Percentiles rank a stretch among this genome's conserved stretches.
phyloP scores from a whole-genome alignment of 768 basidiomycete genomes.

The Cantharellus anzutake region DNA sequence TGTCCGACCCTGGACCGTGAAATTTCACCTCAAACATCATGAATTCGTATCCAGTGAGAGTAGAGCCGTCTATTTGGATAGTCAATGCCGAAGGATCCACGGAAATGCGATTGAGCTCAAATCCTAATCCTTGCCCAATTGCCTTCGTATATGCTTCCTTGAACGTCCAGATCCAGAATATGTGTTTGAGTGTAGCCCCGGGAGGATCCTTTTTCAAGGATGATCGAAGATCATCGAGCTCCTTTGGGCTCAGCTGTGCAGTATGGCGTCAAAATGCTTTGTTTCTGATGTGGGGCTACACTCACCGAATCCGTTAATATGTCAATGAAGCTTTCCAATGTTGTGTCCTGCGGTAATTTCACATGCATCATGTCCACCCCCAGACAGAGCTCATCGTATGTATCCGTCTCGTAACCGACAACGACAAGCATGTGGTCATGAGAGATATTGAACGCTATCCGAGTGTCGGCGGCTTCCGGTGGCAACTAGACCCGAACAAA shows the following conservation, averaged over 20 bases:
- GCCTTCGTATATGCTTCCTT: constrained; percentile 90
- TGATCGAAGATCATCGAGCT: constrained; percentile 14
- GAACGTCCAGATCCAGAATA: constrained; percentile 77
- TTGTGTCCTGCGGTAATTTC: constrained; percentile 36
- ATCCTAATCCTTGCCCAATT: constrained; percentile 63
- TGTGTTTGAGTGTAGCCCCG: constrained; percentile 16
- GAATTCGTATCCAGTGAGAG: background rate
- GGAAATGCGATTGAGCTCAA: constrained; percentile 42
- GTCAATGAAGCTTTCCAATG: constrained; percentile 40
- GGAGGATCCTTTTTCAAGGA: constrained; percentile 15
- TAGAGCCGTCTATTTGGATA: background rate
- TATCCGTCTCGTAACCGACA: constrained; percentile 26
- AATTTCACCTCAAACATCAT: background rate
- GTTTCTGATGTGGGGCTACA: background rate
- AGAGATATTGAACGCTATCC: constrained; percentile 61
- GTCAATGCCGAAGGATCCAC: background rate
- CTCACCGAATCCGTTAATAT: constrained; percentile 47
- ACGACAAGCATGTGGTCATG: constrained; percentile 61
- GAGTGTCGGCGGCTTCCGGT: constrained; percentile 5
- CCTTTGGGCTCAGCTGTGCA: constrained; percentile 21
- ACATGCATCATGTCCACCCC: constrained; percentile 76
- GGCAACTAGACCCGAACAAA: background rate
- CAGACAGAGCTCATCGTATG: constrained; percentile 14
- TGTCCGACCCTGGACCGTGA: too few relatives aligned
- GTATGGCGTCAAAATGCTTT: background rate